These are phyloP conservation scores for Pythium periplocum DNA, from an alignment of 352 stramenopile species.

Conservation along the genomic window DNA sequence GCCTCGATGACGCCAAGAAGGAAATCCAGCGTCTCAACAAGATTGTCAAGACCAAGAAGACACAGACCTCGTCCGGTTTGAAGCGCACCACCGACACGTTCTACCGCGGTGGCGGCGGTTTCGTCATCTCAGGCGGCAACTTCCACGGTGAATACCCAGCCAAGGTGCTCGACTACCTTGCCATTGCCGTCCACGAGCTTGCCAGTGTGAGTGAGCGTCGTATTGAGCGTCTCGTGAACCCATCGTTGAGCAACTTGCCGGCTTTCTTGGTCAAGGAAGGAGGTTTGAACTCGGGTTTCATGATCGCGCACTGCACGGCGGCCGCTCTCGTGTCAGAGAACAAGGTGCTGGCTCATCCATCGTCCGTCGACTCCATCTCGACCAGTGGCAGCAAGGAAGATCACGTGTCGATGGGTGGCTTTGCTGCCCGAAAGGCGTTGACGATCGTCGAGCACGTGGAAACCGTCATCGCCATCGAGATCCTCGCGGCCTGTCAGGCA, in stretches of 20 bases:
- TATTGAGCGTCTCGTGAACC: constrained; percentile 87
- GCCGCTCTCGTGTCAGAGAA: constrained; percentile 86
- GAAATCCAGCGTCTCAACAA: constrained; percentile 72
- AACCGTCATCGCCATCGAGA: constrained; percentile 84
- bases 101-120: constrained; percentile 66
- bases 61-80: constrained; percentile 43
- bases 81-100: constrained; percentile 83
- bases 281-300: constrained; percentile 88
- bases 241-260: constrained; percentile 77
- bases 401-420: constrained; percentile 88
- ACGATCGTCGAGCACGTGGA: constrained; percentile 85
- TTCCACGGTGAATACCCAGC: constrained; percentile 90
- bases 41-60: constrained; percentile 44
- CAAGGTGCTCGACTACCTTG: constrained; percentile 86
- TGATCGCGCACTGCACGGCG: constrained; percentile 88
- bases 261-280: constrained; percentile 84
- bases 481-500: constrained; percentile 84
- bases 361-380: constrained; percentile 86
- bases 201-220: constrained; percentile 81
- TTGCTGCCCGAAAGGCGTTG: constrained; percentile 77
- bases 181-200: constrained; percentile 86
- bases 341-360: constrained; percentile 85
- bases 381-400: constrained; percentile 87
- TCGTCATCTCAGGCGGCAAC: constrained; percentile 89
- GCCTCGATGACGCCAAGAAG: constrained; percentile 66